These are phyloP conservation scores for Alternaria angustiovoidea DNA, from an alignment of 2,329 filamentous ascomycete species.

Conservation along the genomic window DNA sequence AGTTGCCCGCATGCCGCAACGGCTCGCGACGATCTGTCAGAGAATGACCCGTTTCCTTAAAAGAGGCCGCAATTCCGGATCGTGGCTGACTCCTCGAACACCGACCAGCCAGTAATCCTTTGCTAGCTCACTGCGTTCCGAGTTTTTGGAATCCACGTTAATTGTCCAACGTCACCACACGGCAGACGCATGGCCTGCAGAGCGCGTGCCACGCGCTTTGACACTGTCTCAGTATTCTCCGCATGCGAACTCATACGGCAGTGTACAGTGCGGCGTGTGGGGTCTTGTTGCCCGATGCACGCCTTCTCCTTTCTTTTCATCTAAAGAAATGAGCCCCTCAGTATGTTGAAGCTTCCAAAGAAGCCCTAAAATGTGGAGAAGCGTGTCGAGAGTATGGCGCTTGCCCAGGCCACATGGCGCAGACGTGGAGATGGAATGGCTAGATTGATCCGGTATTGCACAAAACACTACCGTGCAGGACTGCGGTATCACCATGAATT, in stretches of 20 bases:
- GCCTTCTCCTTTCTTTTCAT: constrained; percentile 27
- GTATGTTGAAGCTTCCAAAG: constrained; percentile 19
- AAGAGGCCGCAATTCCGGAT: constrained; percentile 24
- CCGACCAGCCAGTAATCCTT: constrained; percentile 16
- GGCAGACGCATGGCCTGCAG: constrained; percentile 15
- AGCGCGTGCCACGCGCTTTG: constrained; percentile 12
- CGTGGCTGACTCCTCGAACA: constrained; percentile 19
- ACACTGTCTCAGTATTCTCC: constrained; percentile 22
- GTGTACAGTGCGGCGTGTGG: constrained; percentile 27
- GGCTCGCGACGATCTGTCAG: constrained; percentile 34
- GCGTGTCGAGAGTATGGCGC: constrained; percentile 30
- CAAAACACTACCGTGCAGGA: constrained; percentile 30
- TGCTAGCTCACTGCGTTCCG: constrained; percentile 18
- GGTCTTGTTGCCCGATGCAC: constrained; percentile 29
- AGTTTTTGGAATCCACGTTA: constrained; percentile 16
- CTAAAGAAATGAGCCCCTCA: constrained; percentile 29
- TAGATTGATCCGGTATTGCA: constrained; percentile 31
- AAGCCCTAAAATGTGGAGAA: constrained; percentile 41
- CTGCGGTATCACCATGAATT: constrained; percentile 36
- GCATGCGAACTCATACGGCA: constrained; percentile 11
- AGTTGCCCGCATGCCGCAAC: constrained; percentile 38
- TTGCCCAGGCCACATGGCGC: constrained; percentile 24
- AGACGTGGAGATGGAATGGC: constrained; percentile 22
- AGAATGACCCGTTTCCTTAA: constrained; percentile 14
- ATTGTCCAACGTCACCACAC: constrained; percentile 20